A percentile compares a stretch with the other conserved stretches of the same genome.
phyloP scores from a whole-genome alignment of 768 basidiomycete species.

The Auricularia sp. region DNA sequence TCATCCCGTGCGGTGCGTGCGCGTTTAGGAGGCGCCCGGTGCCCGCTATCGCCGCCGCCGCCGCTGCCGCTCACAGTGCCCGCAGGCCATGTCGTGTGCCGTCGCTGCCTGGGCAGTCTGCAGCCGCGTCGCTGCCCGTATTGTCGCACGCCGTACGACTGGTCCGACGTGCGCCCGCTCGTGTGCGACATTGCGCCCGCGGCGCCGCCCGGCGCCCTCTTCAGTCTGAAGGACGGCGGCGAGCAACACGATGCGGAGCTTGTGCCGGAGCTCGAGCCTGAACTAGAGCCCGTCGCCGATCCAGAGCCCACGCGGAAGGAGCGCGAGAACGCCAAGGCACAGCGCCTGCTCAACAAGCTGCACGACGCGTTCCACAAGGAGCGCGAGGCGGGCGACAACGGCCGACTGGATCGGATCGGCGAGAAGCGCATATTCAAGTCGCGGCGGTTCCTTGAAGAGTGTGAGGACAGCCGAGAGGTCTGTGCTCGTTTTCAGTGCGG shows the following conservation, averaged over 20 bases:
- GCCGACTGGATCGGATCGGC: not conserved
- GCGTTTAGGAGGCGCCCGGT: too few species aligned
- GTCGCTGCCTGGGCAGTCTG: not conserved
- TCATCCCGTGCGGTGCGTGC: not conserved
- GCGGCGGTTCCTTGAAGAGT: not conserved
- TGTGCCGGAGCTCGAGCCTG: not conserved
- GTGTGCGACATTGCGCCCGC: not conserved
- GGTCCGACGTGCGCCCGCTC: not conserved
- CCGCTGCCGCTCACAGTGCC: not conserved
- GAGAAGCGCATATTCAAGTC: not conserved
- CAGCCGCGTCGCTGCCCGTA: not conserved
- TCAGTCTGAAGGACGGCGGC: not conserved
- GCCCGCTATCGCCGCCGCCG: too few species aligned
- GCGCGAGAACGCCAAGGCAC: not conserved
- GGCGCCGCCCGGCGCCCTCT: not conserved
- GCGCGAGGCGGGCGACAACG: not conserved
- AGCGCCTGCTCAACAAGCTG: not conserved
- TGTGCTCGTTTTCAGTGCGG: not conserved
- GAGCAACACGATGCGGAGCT: not conserved
- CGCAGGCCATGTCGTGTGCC: not conserved
- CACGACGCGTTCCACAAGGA: not conserved
- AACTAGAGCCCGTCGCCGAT: not conserved
- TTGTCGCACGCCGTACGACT: not conserved
- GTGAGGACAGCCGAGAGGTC: not conserved
- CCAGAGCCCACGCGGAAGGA: not conserved